Conservation (phyloP, 768 basidiomycete genomes). For the Pleurotus pulmonarius region DNA sequence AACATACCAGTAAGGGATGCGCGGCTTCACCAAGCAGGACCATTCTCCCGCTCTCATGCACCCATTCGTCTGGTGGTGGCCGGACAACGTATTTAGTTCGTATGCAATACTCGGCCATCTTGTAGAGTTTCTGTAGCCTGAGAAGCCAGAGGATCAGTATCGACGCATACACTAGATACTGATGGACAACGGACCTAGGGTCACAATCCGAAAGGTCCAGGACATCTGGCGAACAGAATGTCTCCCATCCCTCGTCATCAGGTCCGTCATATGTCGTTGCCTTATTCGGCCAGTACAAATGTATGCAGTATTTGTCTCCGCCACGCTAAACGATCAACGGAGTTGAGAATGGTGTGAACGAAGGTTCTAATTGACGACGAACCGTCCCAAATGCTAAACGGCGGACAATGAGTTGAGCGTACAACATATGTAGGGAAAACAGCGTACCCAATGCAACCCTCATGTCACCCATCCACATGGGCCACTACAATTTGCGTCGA, state of each 20-base stretch:
- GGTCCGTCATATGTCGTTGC: slow-evolving; percentile 17
- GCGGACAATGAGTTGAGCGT: slow-evolving; percentile 18
- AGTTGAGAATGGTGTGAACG: neutral
- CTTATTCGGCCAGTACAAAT: slow-evolving; percentile 35
- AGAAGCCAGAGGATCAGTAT: slow-evolving; percentile 8
- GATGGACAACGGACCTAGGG: slow-evolving; percentile 24
- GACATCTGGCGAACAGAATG: slow-evolving; percentile 24
- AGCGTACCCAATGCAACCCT: slow-evolving; percentile 21
- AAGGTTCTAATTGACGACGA: slow-evolving; percentile 3
- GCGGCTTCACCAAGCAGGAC: slow-evolving; percentile 54
- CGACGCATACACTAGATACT: neutral
- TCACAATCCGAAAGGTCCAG: slow-evolving; percentile 30
- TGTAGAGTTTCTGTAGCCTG: slow-evolving; percentile 32
- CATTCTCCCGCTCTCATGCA: slow-evolving; percentile 39
- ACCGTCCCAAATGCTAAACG: slow-evolving; percentile 20
- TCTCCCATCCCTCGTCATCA: slow-evolving; percentile 29
- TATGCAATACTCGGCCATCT: slow-evolving; percentile 26
- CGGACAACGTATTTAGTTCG: slow-evolving; percentile 32
- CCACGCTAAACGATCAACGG: slow-evolving; percentile 23
- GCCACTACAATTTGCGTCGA: slow-evolving; percentile 18
- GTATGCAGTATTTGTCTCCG: slow-evolving; percentile 31
- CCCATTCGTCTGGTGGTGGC: slow-evolving; percentile 43
- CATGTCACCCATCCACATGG: slow-evolving; percentile 27
- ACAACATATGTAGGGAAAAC: neutral
- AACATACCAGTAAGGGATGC: slow-evolving; percentile 47